Evolutionary conservation across 192 early-diverging fungal genomes (phyloP).

Genomic region (Umbelopsis sp.): DNA sequence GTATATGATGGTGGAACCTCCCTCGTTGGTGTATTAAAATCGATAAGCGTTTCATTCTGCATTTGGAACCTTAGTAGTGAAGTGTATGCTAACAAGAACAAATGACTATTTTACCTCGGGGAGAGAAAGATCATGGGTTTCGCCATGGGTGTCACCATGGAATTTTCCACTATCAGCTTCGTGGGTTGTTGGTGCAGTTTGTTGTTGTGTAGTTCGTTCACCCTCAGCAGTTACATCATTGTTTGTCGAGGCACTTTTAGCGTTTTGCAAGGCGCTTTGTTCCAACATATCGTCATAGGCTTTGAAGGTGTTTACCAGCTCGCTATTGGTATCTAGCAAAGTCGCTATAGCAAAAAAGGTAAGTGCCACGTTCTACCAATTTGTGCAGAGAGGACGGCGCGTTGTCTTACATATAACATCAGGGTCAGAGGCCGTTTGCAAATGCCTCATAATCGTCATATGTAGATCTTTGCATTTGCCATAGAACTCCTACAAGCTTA

Average conservation of each 20-base stretch:
- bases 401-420: constrained; percentile 47
- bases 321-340: constrained; percentile 52
- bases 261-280: constrained; percentile 41
- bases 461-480: constrained; percentile 50
- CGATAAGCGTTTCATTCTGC: constrained; percentile 8
- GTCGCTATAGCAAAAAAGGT: constrained; percentile 40
- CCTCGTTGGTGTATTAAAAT: constrained; percentile 1
- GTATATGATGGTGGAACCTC: constrained; percentile 10
- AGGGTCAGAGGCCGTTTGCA: constrained; percentile 35
- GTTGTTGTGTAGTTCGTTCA: constrained; percentile 6
- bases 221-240: constrained; percentile 24
- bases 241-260: constrained; percentile 43
- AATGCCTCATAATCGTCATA: constrained; percentile 42
- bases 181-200: not conserved
- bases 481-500: constrained; percentile 52
- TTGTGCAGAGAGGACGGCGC: not conserved
- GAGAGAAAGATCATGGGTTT: too few relatives aligned
- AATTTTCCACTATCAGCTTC: not conserved
- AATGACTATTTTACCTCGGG: too few relatives aligned
- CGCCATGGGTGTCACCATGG: not conserved
- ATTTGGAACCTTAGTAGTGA: too few relatives aligned
- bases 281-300: constrained; percentile 63
- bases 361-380: not conserved
- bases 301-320: constrained; percentile 54
- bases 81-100: too few relatives aligned